A percentile compares a stretch with the other conserved stretches of the same genome.
These are phyloP conservation scores for Leucogyrophana mollusca DNA, from an alignment of 768 basidiomycete genomes.

Conservation along the genomic window DNA sequence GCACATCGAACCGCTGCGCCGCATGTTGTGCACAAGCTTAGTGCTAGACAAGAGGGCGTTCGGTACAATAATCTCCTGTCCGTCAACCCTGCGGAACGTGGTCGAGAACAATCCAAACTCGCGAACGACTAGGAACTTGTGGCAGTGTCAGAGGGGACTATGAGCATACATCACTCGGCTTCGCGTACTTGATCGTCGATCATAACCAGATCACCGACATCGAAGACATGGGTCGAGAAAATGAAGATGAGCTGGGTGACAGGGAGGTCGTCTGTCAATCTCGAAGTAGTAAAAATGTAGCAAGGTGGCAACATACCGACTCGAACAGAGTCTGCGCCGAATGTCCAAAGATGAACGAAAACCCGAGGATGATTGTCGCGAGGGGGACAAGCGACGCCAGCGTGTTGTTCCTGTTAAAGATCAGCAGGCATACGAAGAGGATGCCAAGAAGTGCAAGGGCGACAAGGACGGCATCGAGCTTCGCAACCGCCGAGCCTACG, in stretches of 20 bases:
- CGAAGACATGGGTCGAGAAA: slow-evolving; percentile 83
- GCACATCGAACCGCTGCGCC: slow-evolving; percentile 73
- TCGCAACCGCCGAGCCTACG: slow-evolving; percentile 69
- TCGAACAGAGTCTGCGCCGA: slow-evolving; percentile 79
- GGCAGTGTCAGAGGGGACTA: not conserved
- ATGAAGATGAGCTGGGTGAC: slow-evolving; percentile 70
- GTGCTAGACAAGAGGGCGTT: slow-evolving; percentile 68
- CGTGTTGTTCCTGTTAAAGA: slow-evolving; percentile 68
- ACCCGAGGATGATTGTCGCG: slow-evolving; percentile 77
- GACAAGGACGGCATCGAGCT: slow-evolving; percentile 75
- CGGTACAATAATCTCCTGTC: slow-evolving; percentile 77
- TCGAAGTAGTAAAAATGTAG: not conserved
- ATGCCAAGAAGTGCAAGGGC: slow-evolving; percentile 54
- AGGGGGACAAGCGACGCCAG: slow-evolving; percentile 74
- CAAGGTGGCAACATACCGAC: slow-evolving; percentile 47
- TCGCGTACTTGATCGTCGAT: slow-evolving; percentile 68
- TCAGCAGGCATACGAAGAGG: slow-evolving; percentile 69
- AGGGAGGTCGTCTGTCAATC: slow-evolving; percentile 2
- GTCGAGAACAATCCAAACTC: slow-evolving; percentile 84
- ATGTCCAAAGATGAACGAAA: slow-evolving; percentile 84
- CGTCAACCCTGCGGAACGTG: slow-evolving; percentile 76
- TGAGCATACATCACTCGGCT: no score
- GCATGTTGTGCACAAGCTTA: slow-evolving; percentile 77
- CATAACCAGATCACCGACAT: slow-evolving; percentile 80
- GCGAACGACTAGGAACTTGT: slow-evolving; percentile 43